phyloP scores from a whole-genome alignment of 495 filamentous ascomycete species.

The Penicillium manginii region DNA sequence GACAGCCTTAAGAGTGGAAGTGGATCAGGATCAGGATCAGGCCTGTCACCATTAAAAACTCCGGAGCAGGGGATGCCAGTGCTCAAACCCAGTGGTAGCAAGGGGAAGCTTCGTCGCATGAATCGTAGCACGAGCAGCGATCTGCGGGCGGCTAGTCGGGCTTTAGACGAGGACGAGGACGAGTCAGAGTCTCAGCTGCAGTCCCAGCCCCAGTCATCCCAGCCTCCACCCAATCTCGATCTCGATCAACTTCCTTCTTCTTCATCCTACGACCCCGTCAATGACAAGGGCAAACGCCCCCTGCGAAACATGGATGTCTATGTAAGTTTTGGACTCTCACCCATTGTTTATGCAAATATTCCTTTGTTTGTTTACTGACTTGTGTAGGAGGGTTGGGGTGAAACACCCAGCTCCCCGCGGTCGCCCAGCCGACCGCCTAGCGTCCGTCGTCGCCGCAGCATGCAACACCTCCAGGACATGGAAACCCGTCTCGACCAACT shows the following conservation, averaged over 20 bases:
- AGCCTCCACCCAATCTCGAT: constrained; percentile 32
- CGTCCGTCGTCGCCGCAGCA: constrained; percentile 92
- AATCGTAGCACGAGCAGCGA: constrained; percentile 79
- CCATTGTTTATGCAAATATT: constrained; percentile 19
- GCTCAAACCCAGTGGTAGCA: constrained; percentile 38
- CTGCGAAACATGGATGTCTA: constrained; percentile 88
- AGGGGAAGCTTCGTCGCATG: constrained; percentile 64
- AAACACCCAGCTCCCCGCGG: constrained; percentile 85
- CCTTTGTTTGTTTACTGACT: constrained; percentile 35
- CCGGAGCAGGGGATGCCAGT: constrained; percentile 42
- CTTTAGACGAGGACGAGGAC: constrained; percentile 19
- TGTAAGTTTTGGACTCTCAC: constrained; percentile 62
- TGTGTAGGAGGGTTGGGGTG: constrained; percentile 87
- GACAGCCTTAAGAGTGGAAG: constrained; percentile 29
- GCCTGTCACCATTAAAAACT: constrained; percentile 23
- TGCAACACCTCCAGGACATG: constrained; percentile 87
- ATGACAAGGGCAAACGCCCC: constrained; percentile 84
- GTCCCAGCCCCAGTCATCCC: neutral
- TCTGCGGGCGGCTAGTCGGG: constrained; percentile 69
- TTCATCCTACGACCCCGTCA: constrained; percentile 72
- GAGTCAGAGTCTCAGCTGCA: constrained; percentile 21
- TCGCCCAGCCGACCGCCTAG: constrained; percentile 96
- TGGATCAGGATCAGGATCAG: constrained; percentile 43
- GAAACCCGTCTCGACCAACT: constrained; percentile 76
- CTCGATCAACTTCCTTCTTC: constrained; percentile 57